These are phyloP conservation scores for Trametes pubescens DNA, from an alignment of 1,284 basidiomycete genomes.

Conservation along the genomic window DNA sequence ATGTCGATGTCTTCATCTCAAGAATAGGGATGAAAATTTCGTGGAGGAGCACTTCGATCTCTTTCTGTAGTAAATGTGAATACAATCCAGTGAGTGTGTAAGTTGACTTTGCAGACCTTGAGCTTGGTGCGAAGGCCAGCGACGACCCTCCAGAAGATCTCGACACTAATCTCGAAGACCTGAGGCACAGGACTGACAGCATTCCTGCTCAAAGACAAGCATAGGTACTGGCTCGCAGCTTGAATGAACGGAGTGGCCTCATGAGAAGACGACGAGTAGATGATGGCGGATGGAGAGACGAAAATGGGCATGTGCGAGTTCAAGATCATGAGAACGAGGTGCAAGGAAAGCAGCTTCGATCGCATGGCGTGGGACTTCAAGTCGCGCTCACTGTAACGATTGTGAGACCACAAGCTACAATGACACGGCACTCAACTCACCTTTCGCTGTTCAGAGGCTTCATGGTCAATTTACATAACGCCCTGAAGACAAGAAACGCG, in stretches of 20 bases:
- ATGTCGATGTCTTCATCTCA: slow-evolving; percentile 96
- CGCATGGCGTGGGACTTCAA: slow-evolving; percentile 95
- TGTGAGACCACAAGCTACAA: not conserved
- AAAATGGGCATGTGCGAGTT: slow-evolving; percentile 92
- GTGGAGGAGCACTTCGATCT: slow-evolving; percentile 97
- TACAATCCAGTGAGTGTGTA: slow-evolving; percentile 5
- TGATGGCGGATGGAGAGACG: slow-evolving; percentile 84
- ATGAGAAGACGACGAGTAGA: slow-evolving; percentile 86
- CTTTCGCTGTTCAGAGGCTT: slow-evolving; percentile 93
- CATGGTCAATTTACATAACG: slow-evolving; percentile 98
- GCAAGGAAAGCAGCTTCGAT: slow-evolving; percentile 91
- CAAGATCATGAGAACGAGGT: slow-evolving; percentile 92
- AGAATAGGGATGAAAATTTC: slow-evolving; percentile 99
- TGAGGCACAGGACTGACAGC: slow-evolving; percentile 95
- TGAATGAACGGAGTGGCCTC: slow-evolving; percentile 91
- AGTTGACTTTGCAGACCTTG: slow-evolving; percentile 64
- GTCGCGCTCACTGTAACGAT: slow-evolving; percentile 80
- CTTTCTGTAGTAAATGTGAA: slow-evolving; percentile 72
- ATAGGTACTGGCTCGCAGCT: slow-evolving; percentile 95
- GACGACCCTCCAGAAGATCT: slow-evolving; percentile 98
- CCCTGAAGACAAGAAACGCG: slow-evolving; percentile 95
- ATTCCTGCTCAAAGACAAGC: slow-evolving; percentile 92
- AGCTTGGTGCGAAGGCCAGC: slow-evolving; percentile 95
- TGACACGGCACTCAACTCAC: slow-evolving; percentile 50
- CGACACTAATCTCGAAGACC: slow-evolving; percentile 97